Base-by-base conservation (phyloP, 2,329 filamentous ascomycete species). In the Lecanosticta acicola region DNA sequence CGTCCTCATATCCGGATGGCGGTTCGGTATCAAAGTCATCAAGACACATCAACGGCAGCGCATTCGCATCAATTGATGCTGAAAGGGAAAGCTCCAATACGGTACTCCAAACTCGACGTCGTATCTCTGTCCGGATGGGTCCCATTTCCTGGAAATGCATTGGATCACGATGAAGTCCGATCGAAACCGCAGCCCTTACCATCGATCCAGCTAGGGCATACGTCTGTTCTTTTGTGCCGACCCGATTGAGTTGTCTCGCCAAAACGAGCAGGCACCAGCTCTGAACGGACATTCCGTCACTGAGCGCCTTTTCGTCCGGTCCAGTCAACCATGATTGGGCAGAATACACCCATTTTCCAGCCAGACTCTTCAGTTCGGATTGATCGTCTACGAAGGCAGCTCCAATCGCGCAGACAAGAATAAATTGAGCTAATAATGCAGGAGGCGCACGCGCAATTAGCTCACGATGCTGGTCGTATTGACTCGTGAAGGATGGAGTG, bases 141-240 rank as follows among this genome's bases (percentile, higher is more conserved):
- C 14, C 5, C 9, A 37, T 9, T 3, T 4, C 11, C 35, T 4
- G 11, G 16, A 37, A 37, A 8, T 19, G 9, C 11, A 17, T 8
- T 5, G 35, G 9, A 19, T 37, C 35, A 18, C 35, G 35, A 19
- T 37, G 35, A 16, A 37, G 16, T 10, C 35, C 35, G 4, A 37
- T 17, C 7, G 35, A 18, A 17, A 18, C 5, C n/a, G 35, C 35
- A 19, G 35, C 14, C 17, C 16, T 16, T 17, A 37, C n/a, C 35
- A 37, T 37, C 11, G 35, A 17, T 11, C 35, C 35, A 37, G 35
- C 35, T 5, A 37, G 35, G 19, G 35, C 19, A 19, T 37, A 37
- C 3, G 35, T 37, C 16, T 37, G 35, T 17, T 37, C 35, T 19
- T 37, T 37, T 10, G 35, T 37, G 35, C 35, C 35, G 11, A 37